These are phyloP conservation scores for Xylaria curta DNA, from an alignment of 495 filamentous ascomycete genomes.

Conservation along the genomic window DNA sequence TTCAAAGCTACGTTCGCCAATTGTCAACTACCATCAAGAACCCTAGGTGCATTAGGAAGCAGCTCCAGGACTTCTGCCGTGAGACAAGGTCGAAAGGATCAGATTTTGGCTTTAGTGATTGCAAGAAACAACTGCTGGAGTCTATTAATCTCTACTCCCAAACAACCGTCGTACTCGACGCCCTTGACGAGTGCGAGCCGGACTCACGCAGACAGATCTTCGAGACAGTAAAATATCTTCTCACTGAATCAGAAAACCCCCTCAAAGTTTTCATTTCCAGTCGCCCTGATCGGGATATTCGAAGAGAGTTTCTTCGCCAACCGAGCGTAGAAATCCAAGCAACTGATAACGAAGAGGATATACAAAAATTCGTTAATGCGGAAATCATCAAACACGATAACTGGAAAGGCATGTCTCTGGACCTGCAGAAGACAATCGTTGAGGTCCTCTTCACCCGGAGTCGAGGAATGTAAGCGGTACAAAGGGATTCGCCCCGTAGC, in stretches of 20 bases:
- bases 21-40: slow-evolving; percentile 36
- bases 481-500: background rate
- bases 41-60: background rate
- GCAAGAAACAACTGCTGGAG: slow-evolving; percentile 9
- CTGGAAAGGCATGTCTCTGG: background rate
- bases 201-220: background rate
- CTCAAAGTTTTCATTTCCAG: slow-evolving; percentile 57
- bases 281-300: slow-evolving; percentile 48
- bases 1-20: slow-evolving; percentile 49
- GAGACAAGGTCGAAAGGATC: background rate
- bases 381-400: slow-evolving; percentile 22
- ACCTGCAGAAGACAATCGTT: background rate
- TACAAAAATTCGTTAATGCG: slow-evolving; percentile 35
- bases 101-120: background rate
- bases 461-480: slow-evolving; percentile 7
- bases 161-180: slow-evolving; percentile 8
- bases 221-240: background rate
- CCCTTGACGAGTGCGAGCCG: slow-evolving; percentile 8
- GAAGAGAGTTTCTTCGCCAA: slow-evolving; percentile 32
- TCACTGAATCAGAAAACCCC: slow-evolving; percentile 23
- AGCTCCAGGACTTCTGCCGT: background rate
- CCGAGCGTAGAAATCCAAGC: slow-evolving; percentile 47
- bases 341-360: slow-evolving; percentile 39
- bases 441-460: background rate
- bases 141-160: background rate